Evolutionary conservation across 768 basidiomycete species (phyloP), one percentile per base, ranked within the genome.

Genomic region (Serendipita indica): DNA sequence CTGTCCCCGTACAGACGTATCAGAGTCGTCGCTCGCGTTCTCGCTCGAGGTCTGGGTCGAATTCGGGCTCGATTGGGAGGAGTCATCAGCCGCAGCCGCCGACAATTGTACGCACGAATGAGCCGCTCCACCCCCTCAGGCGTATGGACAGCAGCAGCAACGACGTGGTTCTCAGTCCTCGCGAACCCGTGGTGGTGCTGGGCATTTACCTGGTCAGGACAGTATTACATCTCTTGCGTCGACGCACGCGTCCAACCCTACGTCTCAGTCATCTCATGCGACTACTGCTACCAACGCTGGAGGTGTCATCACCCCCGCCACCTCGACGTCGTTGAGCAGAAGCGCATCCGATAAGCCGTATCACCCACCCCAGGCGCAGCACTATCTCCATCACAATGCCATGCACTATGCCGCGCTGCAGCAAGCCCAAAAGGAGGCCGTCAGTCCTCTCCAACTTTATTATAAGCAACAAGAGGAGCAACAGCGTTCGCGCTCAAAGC

Each of bases 171-270:
- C 49, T 37, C 35, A 37, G n/a, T 7, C 49, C 30, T 7, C 2
- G 49, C 49, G 3, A 28, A 54, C 20, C 16, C 10, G 10, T 10
- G 10, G n/a, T n/a, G 35, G 10, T 37, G 10, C 10, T 37, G 35
- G 35, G n/a, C 49, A 54, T 54, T 3, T 32, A 16, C 49, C 30
- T 10, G 49, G 49, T 4, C 20, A 54, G 30, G 49, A 54, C n/a
- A 54, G 49, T 54, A 54, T 54, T 28, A 54, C 49, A 4, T 54
- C 49, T 10, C 49, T 54, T 30, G 49, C 49, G 49, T 54, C 49
- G 12, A 54, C 49, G 16, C 20, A 16, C 16, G 20, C 30, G 20
- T 54, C 49, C 3, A 54, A 27, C 7, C 49, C 49, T 18, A 54
- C 49, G 7, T 54, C 49, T 18, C 41, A 43, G 16, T 43, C 41